Conservation (phyloP, 306 rosid species). For the Citrullus mucosospermus region DNA sequence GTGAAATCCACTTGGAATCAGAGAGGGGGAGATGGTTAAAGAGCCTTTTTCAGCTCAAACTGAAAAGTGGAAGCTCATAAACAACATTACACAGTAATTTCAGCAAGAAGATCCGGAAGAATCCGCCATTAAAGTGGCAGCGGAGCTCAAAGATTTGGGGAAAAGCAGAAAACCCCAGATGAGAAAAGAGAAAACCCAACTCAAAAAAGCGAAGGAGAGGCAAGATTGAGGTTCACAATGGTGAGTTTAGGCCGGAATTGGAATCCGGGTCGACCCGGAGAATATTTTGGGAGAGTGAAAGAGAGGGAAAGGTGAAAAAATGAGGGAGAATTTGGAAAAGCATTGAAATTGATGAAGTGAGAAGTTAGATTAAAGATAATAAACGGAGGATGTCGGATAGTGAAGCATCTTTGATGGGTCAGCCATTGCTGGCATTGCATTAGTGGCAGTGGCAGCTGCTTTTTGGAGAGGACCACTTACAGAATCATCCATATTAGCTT, state of each 20-base stretch:
- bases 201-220: not conserved
- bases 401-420: slow-evolving; percentile 3
- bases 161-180: not conserved
- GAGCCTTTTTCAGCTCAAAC: not conserved
- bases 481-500: not conserved
- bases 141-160: not conserved
- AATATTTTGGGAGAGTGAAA: not conserved
- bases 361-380: not conserved
- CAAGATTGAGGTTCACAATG: not conserved
- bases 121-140: not conserved
- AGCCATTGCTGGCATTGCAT: slow-evolving; percentile 2
- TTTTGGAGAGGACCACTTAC: not conserved
- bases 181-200: not conserved
- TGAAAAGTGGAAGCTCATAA: not conserved
- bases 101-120: not conserved
- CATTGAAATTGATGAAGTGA: not conserved
- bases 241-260: not conserved
- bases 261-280: not conserved
- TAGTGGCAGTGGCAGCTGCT: slow-evolving; percentile 1
- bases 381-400: not conserved
- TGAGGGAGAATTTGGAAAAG: not conserved
- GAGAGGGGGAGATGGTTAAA: not conserved
- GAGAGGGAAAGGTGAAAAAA: not conserved
- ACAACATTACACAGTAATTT: not conserved
- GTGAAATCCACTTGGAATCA: not conserved